Evolutionary conservation across 768 basidiomycete genomes (phyloP).

Genomic region (Candolleomyces aberdarensis): DNA sequence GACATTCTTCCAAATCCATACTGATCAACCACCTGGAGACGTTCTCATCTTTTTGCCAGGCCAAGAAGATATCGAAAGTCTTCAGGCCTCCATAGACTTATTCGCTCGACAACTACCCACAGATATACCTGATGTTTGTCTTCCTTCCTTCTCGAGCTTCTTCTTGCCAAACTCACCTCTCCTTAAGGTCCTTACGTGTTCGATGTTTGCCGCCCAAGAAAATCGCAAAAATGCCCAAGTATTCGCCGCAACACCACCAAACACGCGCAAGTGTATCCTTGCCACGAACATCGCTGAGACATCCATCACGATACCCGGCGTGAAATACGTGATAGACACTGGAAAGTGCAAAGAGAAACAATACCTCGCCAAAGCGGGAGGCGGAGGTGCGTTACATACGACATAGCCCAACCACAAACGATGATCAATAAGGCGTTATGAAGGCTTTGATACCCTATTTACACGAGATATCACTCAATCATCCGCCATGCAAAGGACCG

Average conservation of each 20-base stretch:
- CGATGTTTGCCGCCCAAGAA: slow-evolving; percentile 87
- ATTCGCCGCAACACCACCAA: slow-evolving; percentile 62
- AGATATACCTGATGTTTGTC: slow-evolving; percentile 45
- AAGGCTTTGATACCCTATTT: slow-evolving; percentile 86
- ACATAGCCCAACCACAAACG: not conserved
- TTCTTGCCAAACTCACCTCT: slow-evolving; percentile 1
- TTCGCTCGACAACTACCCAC: slow-evolving; percentile 69
- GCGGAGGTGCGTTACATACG: slow-evolving; percentile 49
- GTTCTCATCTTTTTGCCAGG: slow-evolving; percentile 94
- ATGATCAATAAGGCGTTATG: slow-evolving; percentile 1
- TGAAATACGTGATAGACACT: slow-evolving; percentile 93
- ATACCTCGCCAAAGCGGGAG: slow-evolving; percentile 65
- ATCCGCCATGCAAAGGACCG: slow-evolving; percentile 90
- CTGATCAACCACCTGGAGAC: slow-evolving; percentile 76
- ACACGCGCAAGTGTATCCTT: slow-evolving; percentile 86
- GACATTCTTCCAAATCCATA: slow-evolving; percentile 93
- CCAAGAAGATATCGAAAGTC: slow-evolving; percentile 93
- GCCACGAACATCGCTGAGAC: slow-evolving; percentile 99
- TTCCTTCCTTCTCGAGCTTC: not conserved
- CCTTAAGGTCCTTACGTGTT: slow-evolving; percentile 63
- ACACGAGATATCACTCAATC: slow-evolving; percentile 85
- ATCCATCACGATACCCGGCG: slow-evolving; percentile 93
- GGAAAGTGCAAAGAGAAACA: slow-evolving; percentile 96
- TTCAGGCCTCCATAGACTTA: slow-evolving; percentile 70
- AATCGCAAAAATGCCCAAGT: slow-evolving; percentile 74